Percentiles rank a stretch among this genome's conserved stretches.
Conservation (phyloP, 2,329 filamentous ascomycete genomes). For the Myriosclerotinia curreyana region DNA sequence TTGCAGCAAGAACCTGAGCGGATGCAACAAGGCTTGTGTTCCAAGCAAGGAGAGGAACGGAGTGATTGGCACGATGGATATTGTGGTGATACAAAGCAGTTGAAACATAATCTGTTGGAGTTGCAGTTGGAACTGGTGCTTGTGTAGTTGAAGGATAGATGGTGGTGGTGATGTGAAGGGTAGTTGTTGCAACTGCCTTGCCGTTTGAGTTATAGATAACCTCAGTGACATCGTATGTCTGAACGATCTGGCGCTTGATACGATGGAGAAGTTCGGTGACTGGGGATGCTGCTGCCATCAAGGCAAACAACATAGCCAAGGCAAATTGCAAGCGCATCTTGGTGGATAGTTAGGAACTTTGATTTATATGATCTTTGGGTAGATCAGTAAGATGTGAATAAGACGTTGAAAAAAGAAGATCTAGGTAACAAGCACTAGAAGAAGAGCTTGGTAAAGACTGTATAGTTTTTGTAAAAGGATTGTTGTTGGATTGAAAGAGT, state of each 20-base stretch:
- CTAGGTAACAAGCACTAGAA: slow-evolving; percentile 17
- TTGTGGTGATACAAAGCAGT: slow-evolving; percentile 23
- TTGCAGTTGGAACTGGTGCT: slow-evolving; percentile 21
- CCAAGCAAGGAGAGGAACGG: slow-evolving; percentile 19
- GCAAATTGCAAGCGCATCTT: slow-evolving; percentile 21
- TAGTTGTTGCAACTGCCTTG: slow-evolving; percentile 17
- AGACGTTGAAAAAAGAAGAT: background rate
- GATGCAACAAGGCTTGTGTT: slow-evolving; percentile 20
- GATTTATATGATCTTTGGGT: background rate
- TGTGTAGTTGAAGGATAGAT: slow-evolving; percentile 20
- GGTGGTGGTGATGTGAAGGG: slow-evolving; percentile 17
- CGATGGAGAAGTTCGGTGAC: slow-evolving; percentile 8
- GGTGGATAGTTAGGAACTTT: background rate
- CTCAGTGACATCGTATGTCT: slow-evolving; percentile 21
- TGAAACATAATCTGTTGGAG: slow-evolving; percentile 22
- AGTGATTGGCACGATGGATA: slow-evolving; percentile 22
- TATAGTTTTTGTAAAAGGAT: background rate
- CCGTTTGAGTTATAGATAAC: slow-evolving; percentile 18
- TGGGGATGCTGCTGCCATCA: slow-evolving; percentile 17
- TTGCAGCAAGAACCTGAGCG: slow-evolving; percentile 22
- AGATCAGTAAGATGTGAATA: slow-evolving; percentile 11
- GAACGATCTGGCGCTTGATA: slow-evolving; percentile 13
- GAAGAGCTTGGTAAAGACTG: slow-evolving; percentile 18
- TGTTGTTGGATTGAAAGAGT: background rate
- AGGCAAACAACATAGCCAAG: slow-evolving; percentile 13